Conservation (phyloP, 441 rosid genomes). For the Arabidopsis hybrid region DNA sequence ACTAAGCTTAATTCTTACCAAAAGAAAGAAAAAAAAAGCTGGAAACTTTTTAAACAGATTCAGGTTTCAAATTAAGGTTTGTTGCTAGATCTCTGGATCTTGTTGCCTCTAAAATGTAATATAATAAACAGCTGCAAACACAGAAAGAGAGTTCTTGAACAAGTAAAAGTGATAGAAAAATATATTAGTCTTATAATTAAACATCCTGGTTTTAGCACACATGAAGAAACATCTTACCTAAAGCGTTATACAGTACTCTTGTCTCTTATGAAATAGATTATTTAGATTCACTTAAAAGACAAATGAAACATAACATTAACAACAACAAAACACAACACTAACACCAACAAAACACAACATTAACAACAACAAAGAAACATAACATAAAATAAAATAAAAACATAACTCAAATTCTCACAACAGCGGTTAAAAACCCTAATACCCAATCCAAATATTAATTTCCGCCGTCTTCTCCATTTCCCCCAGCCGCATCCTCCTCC, state of each 20-base stretch:
- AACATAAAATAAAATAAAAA: background rate
- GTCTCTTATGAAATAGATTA: background rate
- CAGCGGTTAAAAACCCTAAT: background rate
- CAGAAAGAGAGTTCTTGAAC: too few species aligned
- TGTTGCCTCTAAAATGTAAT: too few species aligned
- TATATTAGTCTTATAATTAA: too few species aligned
- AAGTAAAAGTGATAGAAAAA: too few species aligned
- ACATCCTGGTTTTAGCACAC: too few species aligned
- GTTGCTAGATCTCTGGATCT: too few species aligned
- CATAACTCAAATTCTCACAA: background rate
- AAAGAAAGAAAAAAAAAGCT: too few species aligned
- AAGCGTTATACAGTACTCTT: background rate
- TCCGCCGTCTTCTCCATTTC: background rate
- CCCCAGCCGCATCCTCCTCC: background rate
- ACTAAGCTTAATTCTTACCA: too few species aligned
- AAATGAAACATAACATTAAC: background rate
- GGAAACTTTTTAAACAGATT: too few species aligned
- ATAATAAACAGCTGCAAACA: too few species aligned
- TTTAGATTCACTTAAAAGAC: background rate
- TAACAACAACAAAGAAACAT: background rate
- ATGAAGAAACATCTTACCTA: too few species aligned
- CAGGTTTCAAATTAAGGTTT: too few species aligned
- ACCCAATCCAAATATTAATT: background rate
- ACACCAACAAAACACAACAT: background rate
- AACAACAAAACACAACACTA: background rate